Conservation (phyloP, 768 basidiomycete species). For the Mycena alexandri region DNA sequence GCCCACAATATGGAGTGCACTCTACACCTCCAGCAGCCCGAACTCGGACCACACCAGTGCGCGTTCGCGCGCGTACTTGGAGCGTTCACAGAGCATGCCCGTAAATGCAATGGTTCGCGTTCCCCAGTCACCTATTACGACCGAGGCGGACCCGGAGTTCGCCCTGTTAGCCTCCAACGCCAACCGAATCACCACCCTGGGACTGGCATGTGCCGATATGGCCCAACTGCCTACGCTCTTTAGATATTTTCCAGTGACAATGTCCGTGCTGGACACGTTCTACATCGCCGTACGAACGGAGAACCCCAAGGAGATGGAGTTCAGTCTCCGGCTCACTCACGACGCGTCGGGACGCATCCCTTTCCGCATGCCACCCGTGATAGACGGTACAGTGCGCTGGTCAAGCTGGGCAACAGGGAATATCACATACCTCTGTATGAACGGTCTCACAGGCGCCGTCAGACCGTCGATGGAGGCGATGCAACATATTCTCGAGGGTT, state of each 20-base stretch:
- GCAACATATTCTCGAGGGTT: slow-evolving; percentile 13
- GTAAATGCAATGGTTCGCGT: background rate
- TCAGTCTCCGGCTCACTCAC: background rate
- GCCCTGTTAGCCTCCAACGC: slow-evolving; percentile 11
- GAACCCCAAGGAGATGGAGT: background rate
- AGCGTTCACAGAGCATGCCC: slow-evolving; percentile 7
- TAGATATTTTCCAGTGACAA: slow-evolving; percentile 25
- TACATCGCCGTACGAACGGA: slow-evolving; percentile 10
- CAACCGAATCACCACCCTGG: slow-evolving; percentile 3
- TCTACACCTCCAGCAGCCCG: slow-evolving; percentile 2
- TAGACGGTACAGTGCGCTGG: slow-evolving; percentile 5
- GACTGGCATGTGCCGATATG: background rate
- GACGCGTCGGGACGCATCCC: background rate
- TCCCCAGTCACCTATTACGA: background rate
- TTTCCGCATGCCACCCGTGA: slow-evolving; percentile 3
- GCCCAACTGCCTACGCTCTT: background rate
- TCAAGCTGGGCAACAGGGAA: background rate
- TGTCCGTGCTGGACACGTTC: slow-evolving; percentile 10
- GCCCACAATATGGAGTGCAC: background rate
- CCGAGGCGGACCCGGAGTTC: slow-evolving; percentile 8
- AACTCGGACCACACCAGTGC: background rate
- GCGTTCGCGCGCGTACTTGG: slow-evolving; percentile 1
- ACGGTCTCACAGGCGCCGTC: slow-evolving; percentile 1
- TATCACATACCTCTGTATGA: slow-evolving; percentile 13
- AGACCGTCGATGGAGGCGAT: slow-evolving; percentile 19